phyloP scores from a whole-genome alignment of 2,329 filamentous ascomycete species.

The Monilinia laxa region DNA sequence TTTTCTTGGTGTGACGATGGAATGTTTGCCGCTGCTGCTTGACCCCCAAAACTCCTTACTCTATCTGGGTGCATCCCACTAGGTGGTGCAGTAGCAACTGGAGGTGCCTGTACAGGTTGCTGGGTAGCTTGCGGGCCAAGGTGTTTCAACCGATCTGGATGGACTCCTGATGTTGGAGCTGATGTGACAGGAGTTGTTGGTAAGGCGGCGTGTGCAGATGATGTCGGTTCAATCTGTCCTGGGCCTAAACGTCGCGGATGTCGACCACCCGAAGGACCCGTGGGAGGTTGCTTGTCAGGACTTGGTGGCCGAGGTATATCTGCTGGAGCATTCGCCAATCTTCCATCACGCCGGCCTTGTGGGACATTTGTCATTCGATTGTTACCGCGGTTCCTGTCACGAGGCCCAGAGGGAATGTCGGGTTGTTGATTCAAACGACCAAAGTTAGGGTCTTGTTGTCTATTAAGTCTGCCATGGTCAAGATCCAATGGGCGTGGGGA shows the following conservation, averaged over 20 bases:
- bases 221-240: constrained; percentile 34
- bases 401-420: constrained; percentile 56
- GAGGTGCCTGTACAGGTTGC: constrained; percentile 41
- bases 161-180: constrained; percentile 31
- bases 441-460: constrained; percentile 58
- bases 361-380: constrained; percentile 30
- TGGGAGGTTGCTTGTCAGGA: constrained; percentile 40
- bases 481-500: constrained; percentile 45
- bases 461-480: constrained; percentile 50
- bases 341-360: constrained; percentile 32
- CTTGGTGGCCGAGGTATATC: constrained; percentile 38
- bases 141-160: constrained; percentile 48
- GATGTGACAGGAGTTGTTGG: constrained; percentile 37
- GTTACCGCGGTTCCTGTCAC: constrained; percentile 48
- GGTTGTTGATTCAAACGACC: constrained; percentile 57
- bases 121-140: constrained; percentile 43
- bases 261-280: constrained; percentile 39
- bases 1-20: constrained; percentile 39
- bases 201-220: constrained; percentile 30
- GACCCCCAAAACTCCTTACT: constrained; percentile 33
- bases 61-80: constrained; percentile 40
- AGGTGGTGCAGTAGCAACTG: constrained; percentile 37
- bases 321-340: constrained; percentile 22
- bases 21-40: constrained; percentile 35
- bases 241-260: constrained; percentile 33